A percentile compares a stretch with the other conserved stretches of the same genome.
Conservation (phyloP, 148 eudicot species). For the Gaultheria prostrata region DNA sequence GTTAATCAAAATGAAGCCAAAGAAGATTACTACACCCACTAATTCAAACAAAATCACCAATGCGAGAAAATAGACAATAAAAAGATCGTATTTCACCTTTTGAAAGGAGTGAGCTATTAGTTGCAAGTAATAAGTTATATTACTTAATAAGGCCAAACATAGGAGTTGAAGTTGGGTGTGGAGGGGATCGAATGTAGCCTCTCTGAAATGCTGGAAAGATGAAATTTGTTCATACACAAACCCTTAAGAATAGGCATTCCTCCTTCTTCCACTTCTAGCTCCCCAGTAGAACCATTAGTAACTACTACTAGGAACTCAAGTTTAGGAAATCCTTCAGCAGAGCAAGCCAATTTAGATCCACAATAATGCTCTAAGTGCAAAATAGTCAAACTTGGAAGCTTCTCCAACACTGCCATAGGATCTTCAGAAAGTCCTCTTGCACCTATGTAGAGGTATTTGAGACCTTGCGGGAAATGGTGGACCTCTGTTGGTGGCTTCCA, state of each 20-base stretch:
- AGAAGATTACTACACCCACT: too few relatives aligned
- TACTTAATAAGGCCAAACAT: too few relatives aligned
- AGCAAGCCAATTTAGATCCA: slow-evolving; percentile 4
- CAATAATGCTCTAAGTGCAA: background rate
- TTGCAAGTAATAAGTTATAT: too few relatives aligned
- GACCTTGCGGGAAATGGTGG: background rate
- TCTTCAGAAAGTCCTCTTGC: background rate
- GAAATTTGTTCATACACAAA: background rate
- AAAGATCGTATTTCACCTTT: too few relatives aligned
- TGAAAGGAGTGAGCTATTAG: too few relatives aligned
- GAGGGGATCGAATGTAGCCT: too few relatives aligned
- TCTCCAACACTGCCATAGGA: slow-evolving; percentile 4
- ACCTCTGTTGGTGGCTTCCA: background rate
- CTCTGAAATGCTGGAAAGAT: too few relatives aligned
- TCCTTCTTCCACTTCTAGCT: background rate
- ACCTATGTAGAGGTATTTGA: background rate
- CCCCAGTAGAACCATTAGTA: background rate
- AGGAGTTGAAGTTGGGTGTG: too few relatives aligned
- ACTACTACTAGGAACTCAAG: background rate
- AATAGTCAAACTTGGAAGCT: background rate
- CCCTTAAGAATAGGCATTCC: slow-evolving; percentile 7
- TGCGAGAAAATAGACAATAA: too few relatives aligned
- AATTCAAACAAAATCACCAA: too few relatives aligned
- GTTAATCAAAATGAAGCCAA: too few relatives aligned
- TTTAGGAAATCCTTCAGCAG: background rate